A percentile compares a stretch with the other conserved stretches of the same genome.
These are phyloP conservation scores for Stagonosporopsis tanaceti DNA, from an alignment of 2,329 filamentous ascomycete species.

Conservation along the genomic window DNA sequence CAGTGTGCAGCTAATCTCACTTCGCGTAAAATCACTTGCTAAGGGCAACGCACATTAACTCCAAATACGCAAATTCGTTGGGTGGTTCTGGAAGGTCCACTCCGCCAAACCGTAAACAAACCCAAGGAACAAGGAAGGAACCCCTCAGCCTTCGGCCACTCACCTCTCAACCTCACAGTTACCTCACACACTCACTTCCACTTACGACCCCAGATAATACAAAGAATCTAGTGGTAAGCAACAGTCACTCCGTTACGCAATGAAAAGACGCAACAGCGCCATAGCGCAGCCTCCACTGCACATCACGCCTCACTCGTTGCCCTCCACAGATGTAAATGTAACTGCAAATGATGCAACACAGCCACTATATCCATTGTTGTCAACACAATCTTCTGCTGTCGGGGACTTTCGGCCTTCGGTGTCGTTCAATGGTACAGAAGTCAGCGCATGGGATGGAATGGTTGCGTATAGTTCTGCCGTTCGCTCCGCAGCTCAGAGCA, in stretches of 20 bases:
- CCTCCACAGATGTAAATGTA: too few relatives aligned
- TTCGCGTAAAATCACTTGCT: not conserved
- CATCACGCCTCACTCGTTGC: not conserved
- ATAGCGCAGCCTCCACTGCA: not conserved
- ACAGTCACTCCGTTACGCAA: too few relatives aligned
- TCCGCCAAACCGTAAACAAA: not conserved
- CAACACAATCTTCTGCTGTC: not conserved
- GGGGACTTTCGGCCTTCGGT: not conserved
- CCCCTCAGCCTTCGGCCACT: not conserved
- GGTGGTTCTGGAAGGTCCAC: not conserved
- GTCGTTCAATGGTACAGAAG: not conserved
- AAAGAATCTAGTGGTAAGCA: not conserved
- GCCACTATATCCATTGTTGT: not conserved
- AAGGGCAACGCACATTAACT: too few relatives aligned
- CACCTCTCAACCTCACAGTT: not conserved
- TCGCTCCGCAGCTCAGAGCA: not conserved
- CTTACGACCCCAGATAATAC: not conserved
- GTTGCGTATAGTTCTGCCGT: not conserved
- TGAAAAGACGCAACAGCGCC: not conserved
- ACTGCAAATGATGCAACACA: not conserved
- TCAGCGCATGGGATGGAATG: not conserved
- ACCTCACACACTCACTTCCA: not conserved
- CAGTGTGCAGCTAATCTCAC: not conserved
- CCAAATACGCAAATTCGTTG: not conserved
- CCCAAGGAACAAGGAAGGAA: not conserved